phyloP scores from a whole-genome alignment of 2,329 filamentous ascomycete genomes.

The Thermothelomyces thermophilus region DNA sequence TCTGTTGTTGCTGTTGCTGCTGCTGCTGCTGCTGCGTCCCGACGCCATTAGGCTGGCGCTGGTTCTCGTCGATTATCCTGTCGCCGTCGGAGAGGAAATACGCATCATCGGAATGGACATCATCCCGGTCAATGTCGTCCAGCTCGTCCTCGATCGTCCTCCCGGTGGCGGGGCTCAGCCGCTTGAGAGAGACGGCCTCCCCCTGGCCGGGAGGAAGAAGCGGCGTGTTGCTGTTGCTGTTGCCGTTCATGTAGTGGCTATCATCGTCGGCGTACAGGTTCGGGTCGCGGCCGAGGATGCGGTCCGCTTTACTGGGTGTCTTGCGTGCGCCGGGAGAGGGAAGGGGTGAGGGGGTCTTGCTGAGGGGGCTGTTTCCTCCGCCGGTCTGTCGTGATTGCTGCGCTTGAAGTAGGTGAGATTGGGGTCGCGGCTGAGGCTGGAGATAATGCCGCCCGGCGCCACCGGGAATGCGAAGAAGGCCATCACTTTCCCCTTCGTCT shows the following conservation, averaged over 20 bases:
- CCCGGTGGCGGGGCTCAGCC: slow-evolving; percentile 39
- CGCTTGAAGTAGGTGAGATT: background rate
- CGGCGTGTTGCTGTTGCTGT: background rate
- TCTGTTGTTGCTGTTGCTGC: slow-evolving; percentile 13
- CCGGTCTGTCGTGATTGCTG: slow-evolving; percentile 16
- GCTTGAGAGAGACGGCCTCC: slow-evolving; percentile 37
- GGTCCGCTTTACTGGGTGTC: slow-evolving; percentile 50
- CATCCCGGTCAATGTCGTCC: slow-evolving; percentile 28
- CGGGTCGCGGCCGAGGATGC: slow-evolving; percentile 51
- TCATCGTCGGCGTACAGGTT: slow-evolving; percentile 49
- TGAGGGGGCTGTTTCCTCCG: slow-evolving; percentile 1
- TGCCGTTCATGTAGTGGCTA: no score
- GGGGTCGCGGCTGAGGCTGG: slow-evolving; percentile 5
- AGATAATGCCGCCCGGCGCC: slow-evolving; percentile 33
- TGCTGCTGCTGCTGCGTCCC: slow-evolving; percentile 19
- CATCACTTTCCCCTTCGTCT: background rate
- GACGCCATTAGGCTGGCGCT: no score
- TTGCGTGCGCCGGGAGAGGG: slow-evolving; percentile 27
- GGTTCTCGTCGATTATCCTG: no score
- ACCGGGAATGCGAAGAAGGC: background rate
- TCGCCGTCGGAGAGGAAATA: no score
- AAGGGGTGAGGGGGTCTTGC: background rate
- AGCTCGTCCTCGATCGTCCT: slow-evolving; percentile 38
- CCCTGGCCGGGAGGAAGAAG: background rate
- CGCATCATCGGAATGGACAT: slow-evolving; percentile 10